Evolutionary conservation across 1,284 basidiomycete species (phyloP), one percentile per base, ranked within the genome.

Genomic region (Austroboletus rostrupii): DNA sequence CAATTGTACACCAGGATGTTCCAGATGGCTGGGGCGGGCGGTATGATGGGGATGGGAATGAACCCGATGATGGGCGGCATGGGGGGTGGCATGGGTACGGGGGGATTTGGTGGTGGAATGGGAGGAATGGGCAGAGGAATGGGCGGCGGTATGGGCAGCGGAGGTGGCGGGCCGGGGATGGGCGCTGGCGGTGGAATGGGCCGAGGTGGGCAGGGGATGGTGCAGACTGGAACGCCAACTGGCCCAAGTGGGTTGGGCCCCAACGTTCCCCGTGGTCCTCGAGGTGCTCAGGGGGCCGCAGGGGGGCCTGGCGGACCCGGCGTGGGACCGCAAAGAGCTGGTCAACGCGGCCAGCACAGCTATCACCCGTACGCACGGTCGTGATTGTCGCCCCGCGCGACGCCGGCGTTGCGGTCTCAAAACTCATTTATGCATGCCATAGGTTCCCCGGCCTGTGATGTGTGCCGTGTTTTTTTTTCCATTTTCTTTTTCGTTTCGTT

Each of bases 1-100:
- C 76, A 83, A 32, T 76, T 91, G 19, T 92, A 90, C 65, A 88
- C 87, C 3, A 81, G 89, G 50, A 91, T 92, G 86, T 86, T 89
- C 73, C 81, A 87, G 60, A 87, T 90, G 77, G 72, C 74, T 28
- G 77, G 79, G 62, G 74, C 70, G 32, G 67, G 70, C 9, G 61
- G 58, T 1, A 72, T 75, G 69, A 72, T 70, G 53, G 68, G 68
- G 4, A 75, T 76, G 70, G 66, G 64, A 28, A 61, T 61, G 62
- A 61, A 37, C 43, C 49, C 56, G 3, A 61, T 61, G 62, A 62
- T 61, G 42, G 46, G 58, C 16, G 53, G 50, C 16, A 60, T 60
- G 60, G n/a, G 72, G 57, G 54, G 68, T 2, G 73, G 69, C 0
- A 74, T 74, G 63, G 68, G 69, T 60, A 45, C 64, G 21, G 61